Evolutionary conservation across 2,329 filamentous ascomycete genomes (phyloP), one percentile per base, ranked within the genome.

Genomic region (Calonectria fujianensis): DNA sequence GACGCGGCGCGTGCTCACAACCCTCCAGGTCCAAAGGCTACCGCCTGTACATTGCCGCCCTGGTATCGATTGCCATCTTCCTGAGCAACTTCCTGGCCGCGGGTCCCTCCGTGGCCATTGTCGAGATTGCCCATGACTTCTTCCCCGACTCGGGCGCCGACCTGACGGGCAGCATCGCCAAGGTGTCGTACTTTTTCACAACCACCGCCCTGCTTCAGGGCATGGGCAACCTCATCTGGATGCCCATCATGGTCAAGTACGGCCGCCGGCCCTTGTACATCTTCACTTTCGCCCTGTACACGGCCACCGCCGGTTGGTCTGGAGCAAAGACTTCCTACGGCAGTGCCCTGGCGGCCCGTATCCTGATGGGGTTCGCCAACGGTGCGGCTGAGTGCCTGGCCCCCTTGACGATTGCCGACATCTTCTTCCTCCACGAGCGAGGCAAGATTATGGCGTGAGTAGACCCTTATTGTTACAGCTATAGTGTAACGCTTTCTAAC

Each of bases 351-450:
- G 73, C 67, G n/a, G 73, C 75, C 14, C 66, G 75, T 14, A 75
- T 76, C 10, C 48, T 76, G 4, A 75, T 76, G 75, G 75, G 75
- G 0, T 73, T 75, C 35, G 75, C 75, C 20, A 73, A 74, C 32
- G 75, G 75, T 9, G 73, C 75, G 8, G 75, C 73, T 8, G 75
- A 76, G 32, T 76, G 75, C 35, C 66, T 87, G 48, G 85, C 86
- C 1, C 88, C 88, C 0, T 81, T 89, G 31, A 89, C 87, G 0
- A 88, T 90, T 51, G 83, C 87, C 5, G 89, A 91, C 74, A 81
- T 90, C 27, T 90, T 90, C 81, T 91, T 89, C 79, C 82, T 91
- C 29, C 89, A 91, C 75, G 88, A 91, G 76, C 84, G 90, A 67
- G 88, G 88, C 1, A 82, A 84, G 4, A 83, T 88, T 48, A 90